Evolutionary conservation across 371 early-diverging fungal genomes (phyloP), one percentile per base, ranked within the genome.

Genomic region (Mortierella sp.): DNA sequence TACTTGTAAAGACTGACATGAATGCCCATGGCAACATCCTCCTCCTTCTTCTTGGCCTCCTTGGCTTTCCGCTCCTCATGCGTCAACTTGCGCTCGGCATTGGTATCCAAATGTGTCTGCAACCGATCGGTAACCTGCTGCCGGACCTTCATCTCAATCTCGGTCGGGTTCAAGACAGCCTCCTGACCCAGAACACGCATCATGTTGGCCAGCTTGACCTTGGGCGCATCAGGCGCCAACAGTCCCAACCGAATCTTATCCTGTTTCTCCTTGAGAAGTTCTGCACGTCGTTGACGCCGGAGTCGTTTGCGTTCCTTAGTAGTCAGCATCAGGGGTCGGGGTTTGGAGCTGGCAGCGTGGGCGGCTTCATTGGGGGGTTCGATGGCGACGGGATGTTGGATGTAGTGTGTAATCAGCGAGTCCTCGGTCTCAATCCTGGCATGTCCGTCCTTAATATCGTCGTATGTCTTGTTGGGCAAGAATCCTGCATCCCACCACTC

Each of bases 401-500:
- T 91, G 69, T 96, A 95, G 19, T 91, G 87, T 0, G 96, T 96
- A 26, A 98, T 91, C 31, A 95, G 87, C 21, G 94, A 90, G 61
- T 92, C 93, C 21, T 89, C 88, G 0, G 87, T 89, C 16, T 89
- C 90, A 11, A 90, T 82, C 53, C 89, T 89, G 40, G 88, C 87
- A 11, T 84, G 82, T 43, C 83, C 85, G 26, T 74, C 28, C 69
- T 90, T 86, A 75, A 95, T 84, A 77, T 93, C 93, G 28, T 92
- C 92, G 83, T 97, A 97, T 14, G 93, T 88, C 72, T 91, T 93
- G 79, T 94, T 93, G 11, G 91, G 88, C 11, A 97, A 90, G 43
- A 98, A 91, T 11, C 94, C 96, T 43, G 92, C 92, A 91, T 99
- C 98, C 99, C 98, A 98, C 99, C 98, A 98, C 87, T 98, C 99